phyloP scores from a whole-genome alignment of 192 early-diverging fungal species.

The Phlyctochytrium arcticum region DNA sequence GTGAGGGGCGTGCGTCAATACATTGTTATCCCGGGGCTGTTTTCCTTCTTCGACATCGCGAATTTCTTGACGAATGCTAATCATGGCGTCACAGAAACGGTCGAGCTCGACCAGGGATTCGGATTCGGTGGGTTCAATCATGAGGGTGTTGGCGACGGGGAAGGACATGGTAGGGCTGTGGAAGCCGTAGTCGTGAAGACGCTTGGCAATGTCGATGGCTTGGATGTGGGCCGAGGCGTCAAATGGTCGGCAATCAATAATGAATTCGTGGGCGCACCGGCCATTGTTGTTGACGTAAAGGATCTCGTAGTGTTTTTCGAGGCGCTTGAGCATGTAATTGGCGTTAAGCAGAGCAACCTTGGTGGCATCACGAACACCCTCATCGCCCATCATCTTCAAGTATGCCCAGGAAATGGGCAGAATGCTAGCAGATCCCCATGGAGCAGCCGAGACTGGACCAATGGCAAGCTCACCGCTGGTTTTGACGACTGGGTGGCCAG shows the following conservation, averaged over 20 bases:
- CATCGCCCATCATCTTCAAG: conserved; percentile 93
- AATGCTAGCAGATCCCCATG: conserved; percentile 93
- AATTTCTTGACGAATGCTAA: conserved; percentile 91
- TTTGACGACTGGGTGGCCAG: conserved; percentile 81
- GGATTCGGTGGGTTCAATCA: conserved; percentile 99
- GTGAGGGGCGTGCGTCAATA: conserved; percentile 87
- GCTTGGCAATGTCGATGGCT: conserved; percentile 98
- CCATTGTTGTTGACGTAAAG: conserved; percentile 91
- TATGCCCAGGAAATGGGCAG: conserved; percentile 99
- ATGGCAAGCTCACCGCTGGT: conserved; percentile 73
- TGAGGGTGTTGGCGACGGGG: conserved; percentile 97
- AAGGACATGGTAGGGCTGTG: conserved; percentile 99
- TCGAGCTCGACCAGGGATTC: conserved; percentile 91
- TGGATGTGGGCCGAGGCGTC: conserved; percentile 69
- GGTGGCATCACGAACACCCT: conserved; percentile 84
- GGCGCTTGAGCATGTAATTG: conserved; percentile 95
- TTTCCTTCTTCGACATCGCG: conserved; percentile 78
- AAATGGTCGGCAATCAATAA: conserved; percentile 94
- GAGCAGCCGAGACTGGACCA: conserved; percentile 93
- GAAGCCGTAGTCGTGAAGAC: conserved; percentile 95
- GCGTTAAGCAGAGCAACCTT: conserved; percentile 92
- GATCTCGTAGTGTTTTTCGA: conserved; percentile 87
- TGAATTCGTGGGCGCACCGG: conserved; percentile 99
- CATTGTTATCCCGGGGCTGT: conserved; percentile 81
- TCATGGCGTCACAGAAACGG: conserved; percentile 98